Base-by-base conservation (phyloP, 2,329 filamentous ascomycete species). In the Bipolaris sorokiniana region DNA sequence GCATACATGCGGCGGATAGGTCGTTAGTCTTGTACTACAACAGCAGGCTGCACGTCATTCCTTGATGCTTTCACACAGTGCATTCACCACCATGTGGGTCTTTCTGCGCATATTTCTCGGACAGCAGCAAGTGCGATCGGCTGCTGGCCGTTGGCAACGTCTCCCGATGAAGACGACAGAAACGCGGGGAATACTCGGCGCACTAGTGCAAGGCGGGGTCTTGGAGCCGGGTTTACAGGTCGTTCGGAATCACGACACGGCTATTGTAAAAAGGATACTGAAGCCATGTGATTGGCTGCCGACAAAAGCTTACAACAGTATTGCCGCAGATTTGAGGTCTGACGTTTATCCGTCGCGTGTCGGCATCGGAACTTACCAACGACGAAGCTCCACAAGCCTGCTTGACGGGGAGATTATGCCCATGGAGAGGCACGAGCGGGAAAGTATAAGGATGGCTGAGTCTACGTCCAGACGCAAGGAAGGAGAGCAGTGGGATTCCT, bases 151-250 rank as follows among this genome's bases (percentile, higher is more conserved):
- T 28, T 28, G 20, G 50, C 50, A 44, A 38, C 55, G 50, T 34
- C 48, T 49, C 50, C 58, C 54, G 54, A 47, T 26, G 33, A 48
- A 23, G 42, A 44, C 15, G 34, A 28, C 26, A 22, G 41, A 10
- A 15, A 36, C 56, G 60, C 66, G 66, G 66, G 61, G 65, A 46
- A 62, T 58, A 60, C 52, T 69, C 65, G 66, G 68, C 59, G 61
- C 50, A 54, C 51, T 52, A 56, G 47, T 45, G 16, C 45, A 64
- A 51, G 57, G 69, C 66, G 68, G 68, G 64, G 68, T 66, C 49
- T 22, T 38, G 23, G 36, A 20, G 59, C 59, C 36, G 42, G 45
- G 37, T 52, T 51, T 51, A 48, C 41, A 41, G 18, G 16, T 7
- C 20, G 31, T 49, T 56, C 66, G 64, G 66, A 66, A 38, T 49